Evolutionary conservation across 2,329 filamentous ascomycete genomes (phyloP).

Genomic region (Penicillium hordei): DNA sequence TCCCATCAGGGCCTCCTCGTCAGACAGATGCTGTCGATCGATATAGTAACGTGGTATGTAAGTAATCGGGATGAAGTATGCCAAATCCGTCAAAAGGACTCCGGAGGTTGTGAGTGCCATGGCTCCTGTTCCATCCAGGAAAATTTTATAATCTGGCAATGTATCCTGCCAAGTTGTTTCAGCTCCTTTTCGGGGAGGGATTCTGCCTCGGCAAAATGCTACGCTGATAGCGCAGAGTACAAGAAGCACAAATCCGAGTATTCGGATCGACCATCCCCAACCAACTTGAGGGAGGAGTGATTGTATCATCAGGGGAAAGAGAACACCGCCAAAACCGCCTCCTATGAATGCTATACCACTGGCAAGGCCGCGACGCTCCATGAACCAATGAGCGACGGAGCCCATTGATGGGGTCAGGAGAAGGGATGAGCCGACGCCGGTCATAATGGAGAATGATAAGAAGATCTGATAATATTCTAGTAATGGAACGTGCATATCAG

Average conservation of each 20-base stretch:
- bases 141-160: background rate
- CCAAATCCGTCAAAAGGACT: background rate
- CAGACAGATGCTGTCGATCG: background rate
- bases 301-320: constrained; percentile 36
- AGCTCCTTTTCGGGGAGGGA: background rate
- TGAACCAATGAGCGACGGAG: background rate
- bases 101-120: background rate
- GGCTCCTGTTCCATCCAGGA: background rate
- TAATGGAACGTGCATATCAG: background rate
- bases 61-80: background rate
- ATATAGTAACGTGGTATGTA: background rate
- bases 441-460: background rate
- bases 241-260: constrained; percentile 36
- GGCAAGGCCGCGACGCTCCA: background rate
- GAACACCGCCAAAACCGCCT: constrained; percentile 25
- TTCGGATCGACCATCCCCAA: constrained; percentile 39
- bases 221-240: background rate
- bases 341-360: background rate
- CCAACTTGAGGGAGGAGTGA: constrained; percentile 30
- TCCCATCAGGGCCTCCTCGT: background rate
- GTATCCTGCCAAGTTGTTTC: background rate
- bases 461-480: background rate
- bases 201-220: background rate
- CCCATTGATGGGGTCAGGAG: background rate
- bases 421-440: background rate